Evolutionary conservation across 768 basidiomycete species (phyloP).

Genomic region (Tricholoma furcatifolium): DNA sequence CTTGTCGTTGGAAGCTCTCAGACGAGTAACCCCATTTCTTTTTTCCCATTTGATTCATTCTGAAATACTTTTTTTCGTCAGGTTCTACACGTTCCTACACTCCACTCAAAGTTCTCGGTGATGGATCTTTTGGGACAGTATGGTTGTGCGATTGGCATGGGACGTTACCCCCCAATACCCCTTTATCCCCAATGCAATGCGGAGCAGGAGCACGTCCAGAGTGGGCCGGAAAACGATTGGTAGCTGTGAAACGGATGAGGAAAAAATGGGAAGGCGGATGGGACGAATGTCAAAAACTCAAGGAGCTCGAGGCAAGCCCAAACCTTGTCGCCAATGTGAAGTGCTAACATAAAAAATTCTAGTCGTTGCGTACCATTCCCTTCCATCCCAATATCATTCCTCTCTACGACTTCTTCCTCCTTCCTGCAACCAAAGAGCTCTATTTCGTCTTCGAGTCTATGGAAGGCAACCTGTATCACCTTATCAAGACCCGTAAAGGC

Average conservation of each 20-base stretch:
- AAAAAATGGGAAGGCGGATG: conserved; percentile 97
- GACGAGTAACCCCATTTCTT: conserved; percentile 52
- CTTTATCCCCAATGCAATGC: conserved; percentile 93
- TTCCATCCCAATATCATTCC: conserved; percentile 98
- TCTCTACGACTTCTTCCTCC: conserved; percentile 97
- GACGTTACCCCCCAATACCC: conserved; percentile 86
- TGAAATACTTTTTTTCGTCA: conserved; percentile 28
- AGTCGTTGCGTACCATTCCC: conserved; percentile 94
- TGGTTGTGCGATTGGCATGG: conserved; percentile 99
- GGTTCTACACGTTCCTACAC: conserved; percentile 89
- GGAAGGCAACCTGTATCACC: conserved; percentile 99
- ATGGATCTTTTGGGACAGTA: conserved; percentile 98
- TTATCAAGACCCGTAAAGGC: conserved; percentile 96
- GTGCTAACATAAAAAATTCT: conserved; percentile 18
- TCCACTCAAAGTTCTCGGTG: conserved; percentile 93
- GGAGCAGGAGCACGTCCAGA: conserved; percentile 90
- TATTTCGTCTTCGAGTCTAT: conserved; percentile 99
- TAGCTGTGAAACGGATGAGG: conserved; percentile 98
- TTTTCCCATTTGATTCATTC: conserved; percentile 11
- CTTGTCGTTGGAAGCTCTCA: conserved; percentile 73
- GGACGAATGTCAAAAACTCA: conserved; percentile 94
- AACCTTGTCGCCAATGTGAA: conserved; percentile 7
- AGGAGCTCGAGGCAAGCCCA: conserved; percentile 85
- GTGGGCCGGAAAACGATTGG: conserved; percentile 91
- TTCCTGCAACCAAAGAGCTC: conserved; percentile 93